These are phyloP conservation scores for Carex cristatella DNA, from an alignment of 176 grass and related monocot genomes.

Conservation along the genomic window DNA sequence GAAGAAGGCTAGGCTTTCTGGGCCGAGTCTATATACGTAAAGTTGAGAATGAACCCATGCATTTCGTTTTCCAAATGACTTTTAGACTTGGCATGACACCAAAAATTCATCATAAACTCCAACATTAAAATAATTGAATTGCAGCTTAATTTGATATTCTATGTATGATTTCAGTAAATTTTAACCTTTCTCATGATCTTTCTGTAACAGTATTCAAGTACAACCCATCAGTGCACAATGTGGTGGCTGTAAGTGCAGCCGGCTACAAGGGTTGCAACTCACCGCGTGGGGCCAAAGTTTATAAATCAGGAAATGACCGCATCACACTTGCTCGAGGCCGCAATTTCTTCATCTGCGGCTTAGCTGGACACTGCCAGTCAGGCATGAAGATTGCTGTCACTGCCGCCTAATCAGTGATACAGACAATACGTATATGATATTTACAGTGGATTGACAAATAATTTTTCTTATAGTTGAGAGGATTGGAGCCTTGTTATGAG, in stretches of 20 bases:
- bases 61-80: not conserved
- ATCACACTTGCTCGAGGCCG: slow-evolving; percentile 58
- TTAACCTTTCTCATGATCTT: not conserved
- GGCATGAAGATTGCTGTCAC: slow-evolving; percentile 87
- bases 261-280: slow-evolving; percentile 51
- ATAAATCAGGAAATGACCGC: slow-evolving; percentile 65
- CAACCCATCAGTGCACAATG: slow-evolving; percentile 59
- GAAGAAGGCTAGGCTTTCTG: not conserved
- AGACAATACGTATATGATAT: not conserved
- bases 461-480: not conserved
- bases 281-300: slow-evolving; percentile 25
- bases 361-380: slow-evolving; percentile 60
- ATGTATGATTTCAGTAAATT: not conserved
- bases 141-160: not conserved
- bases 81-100: too few relatives aligned
- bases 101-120: not conserved
- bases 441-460: not conserved
- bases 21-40: not conserved
- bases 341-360: slow-evolving; percentile 84
- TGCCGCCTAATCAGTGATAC: slow-evolving; percentile 31
- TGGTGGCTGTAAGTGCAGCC: slow-evolving; percentile 47
- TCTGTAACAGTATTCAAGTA: slow-evolving; percentile 63
- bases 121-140: not conserved
- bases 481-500: not conserved
- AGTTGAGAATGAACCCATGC: not conserved